Conservation (phyloP, 2,329 filamentous ascomycete species). For the Rhexocercosporidium sp. region DNA sequence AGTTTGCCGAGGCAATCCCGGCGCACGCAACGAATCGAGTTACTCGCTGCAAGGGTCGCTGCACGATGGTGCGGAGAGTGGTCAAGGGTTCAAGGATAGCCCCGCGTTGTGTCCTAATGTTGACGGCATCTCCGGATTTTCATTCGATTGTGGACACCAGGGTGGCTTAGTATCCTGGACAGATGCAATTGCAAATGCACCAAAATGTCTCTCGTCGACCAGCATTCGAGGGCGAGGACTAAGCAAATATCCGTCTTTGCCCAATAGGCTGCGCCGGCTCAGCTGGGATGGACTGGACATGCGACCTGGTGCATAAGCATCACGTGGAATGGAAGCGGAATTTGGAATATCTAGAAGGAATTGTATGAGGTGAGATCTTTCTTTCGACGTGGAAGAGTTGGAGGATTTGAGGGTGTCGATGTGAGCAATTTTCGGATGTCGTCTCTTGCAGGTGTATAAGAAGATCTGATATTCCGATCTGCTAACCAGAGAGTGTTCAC, state of each 20-base stretch:
- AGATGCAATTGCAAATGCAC: not conserved
- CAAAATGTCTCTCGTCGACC: not conserved
- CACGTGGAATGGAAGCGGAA: not conserved
- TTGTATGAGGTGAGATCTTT: not conserved
- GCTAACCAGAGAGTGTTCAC: not conserved
- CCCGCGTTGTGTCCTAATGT: constrained; percentile 3
- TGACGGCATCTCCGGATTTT: constrained; percentile 11
- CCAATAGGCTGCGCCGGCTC: constrained; percentile 3
- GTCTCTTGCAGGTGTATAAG: not conserved
- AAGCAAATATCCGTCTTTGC: not conserved
- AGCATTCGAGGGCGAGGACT: not conserved
- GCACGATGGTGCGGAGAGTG: constrained; percentile 4
- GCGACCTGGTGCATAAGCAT: not conserved
- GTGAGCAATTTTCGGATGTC: not conserved
- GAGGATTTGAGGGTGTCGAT: not conserved
- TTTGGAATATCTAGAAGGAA: not conserved
- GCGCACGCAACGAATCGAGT: constrained; percentile 6
- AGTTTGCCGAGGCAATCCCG: constrained; percentile 22
- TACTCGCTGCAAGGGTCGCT: constrained; percentile 12
- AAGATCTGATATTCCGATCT: not conserved
- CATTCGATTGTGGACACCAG: constrained; percentile 6
- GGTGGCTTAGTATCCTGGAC: not conserved
- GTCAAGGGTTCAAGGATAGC: not conserved
- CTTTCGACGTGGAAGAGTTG: not conserved
- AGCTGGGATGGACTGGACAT: constrained; percentile 3